Base-by-base conservation (phyloP, 2,329 filamentous ascomycete species). In the Alternaria sp. region DNA sequence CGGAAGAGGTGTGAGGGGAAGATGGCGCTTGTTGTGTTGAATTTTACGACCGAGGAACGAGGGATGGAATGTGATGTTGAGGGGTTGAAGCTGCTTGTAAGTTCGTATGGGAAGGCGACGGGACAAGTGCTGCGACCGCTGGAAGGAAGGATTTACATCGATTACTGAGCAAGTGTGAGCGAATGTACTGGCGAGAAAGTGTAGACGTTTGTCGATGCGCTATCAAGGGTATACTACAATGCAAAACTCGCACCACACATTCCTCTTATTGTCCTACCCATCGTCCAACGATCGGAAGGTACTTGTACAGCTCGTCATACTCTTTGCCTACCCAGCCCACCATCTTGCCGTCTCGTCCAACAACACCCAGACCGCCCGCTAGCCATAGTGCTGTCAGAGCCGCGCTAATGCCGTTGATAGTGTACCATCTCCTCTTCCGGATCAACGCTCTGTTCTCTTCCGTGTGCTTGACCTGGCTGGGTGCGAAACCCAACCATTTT, bases 321-420 rank as follows among this genome's bases (percentile, higher is more conserved):
- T 92, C 85, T 70, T 85, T 90, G 3, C 89, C 93, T 58, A 97
- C 85, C 93, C 94, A 97, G 0, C 93, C 93, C 5, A 86, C 83
- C 2, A 88, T 89, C 64, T 84, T 79, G 0, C 93, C 94, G 2
- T 87, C 92, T 65, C 87, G 85, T 3, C 90, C 93, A 9, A 97
- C 88, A 15, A 97, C 84, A 0, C 92, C 93, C 33, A 97, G 79
- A 0, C 92, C 91, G 4, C 94, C 94, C 0, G 90, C 89, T 55
- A 94, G 88, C 94, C 94, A 97, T n/a, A 94, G 59, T 0, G 82
- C 86, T 8, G 89, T 85, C 3, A 90, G 78, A 0, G 85, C 80
- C 0, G 85, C 83, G 1, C 87, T 87, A 57, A 89, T 78, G 0
- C 85, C 89, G 75, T 96, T 93, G 59, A 97, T 85, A 2, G 84